These are phyloP conservation scores for Dendrostoma leiphaemia DNA, from an alignment of 2,329 filamentous ascomycete species.

Conservation along the genomic window DNA sequence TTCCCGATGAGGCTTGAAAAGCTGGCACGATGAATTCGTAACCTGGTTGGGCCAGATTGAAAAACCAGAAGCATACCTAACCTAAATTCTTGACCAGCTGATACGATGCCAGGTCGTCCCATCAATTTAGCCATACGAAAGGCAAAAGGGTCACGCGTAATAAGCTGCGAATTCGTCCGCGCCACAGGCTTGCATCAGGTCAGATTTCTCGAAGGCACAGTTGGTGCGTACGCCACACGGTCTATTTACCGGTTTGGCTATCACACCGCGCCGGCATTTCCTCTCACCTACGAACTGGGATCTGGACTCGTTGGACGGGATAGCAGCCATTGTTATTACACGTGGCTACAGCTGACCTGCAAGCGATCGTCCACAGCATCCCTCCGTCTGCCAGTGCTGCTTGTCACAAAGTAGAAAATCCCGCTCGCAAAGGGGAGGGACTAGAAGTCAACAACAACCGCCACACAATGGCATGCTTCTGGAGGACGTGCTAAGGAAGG, in stretches of 20 bases:
- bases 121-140: slow-evolving; percentile 7
- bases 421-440: neutral
- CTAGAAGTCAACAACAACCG: neutral
- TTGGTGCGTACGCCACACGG: neutral
- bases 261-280: slow-evolving; percentile 11
- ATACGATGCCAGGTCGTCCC: slow-evolving; percentile 1
- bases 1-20: neutral
- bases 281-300: slow-evolving; percentile 8
- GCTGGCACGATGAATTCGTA: neutral
- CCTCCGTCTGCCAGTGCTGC: neutral
- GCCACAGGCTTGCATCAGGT: slow-evolving; percentile 12
- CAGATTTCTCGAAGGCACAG: neutral
- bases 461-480: slow-evolving; percentile 1
- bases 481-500: neutral
- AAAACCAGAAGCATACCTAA: too few species aligned
- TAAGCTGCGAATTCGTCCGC: neutral
- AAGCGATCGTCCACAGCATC: slow-evolving; percentile 1
- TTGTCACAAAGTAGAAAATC: neutral
- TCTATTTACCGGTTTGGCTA: slow-evolving; percentile 1
- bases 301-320: slow-evolving; percentile 4
- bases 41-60: neutral
- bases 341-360: slow-evolving; percentile 9
- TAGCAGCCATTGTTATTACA: slow-evolving; percentile 10
- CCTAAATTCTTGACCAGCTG: too few species aligned
- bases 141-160: slow-evolving; percentile 7